Conservation (phyloP, 2,329 filamentous ascomycete genomes). For the Hypomyces perniciosus region DNA sequence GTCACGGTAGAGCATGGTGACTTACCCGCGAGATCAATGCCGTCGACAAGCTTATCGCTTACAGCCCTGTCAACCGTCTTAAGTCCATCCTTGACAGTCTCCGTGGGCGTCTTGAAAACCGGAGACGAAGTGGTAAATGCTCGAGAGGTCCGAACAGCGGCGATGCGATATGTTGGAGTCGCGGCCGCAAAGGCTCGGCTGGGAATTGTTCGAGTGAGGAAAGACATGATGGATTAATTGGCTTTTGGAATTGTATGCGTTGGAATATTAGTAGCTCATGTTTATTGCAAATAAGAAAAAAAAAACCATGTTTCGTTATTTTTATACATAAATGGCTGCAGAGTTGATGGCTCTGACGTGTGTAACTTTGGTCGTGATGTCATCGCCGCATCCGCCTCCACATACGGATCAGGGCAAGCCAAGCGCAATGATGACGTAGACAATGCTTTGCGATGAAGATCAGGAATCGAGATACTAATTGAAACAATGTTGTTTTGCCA, state of each 20-base stretch:
- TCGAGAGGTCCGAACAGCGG: constrained; percentile 37
- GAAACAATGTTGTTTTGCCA: no score
- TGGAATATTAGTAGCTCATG: not conserved
- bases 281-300: not conserved
- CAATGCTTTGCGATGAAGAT: not conserved
- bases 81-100: constrained; percentile 53
- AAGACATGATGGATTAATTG: constrained; percentile 6
- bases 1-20: constrained; percentile 10
- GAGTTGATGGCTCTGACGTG: not conserved
- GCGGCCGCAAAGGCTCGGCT: constrained; percentile 1
- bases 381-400: constrained; percentile 11
- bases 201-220: constrained; percentile 7
- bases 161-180: constrained; percentile 30
- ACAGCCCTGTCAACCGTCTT: constrained; percentile 56
- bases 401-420: not conserved
- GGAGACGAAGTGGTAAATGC: constrained; percentile 44
- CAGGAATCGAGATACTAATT: not conserved
- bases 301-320: not conserved
- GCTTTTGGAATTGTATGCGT: not conserved
- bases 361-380: constrained; percentile 10
- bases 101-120: constrained; percentile 43
- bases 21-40: constrained; percentile 54
- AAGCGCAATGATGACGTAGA: constrained; percentile 13
- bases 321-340: not conserved
- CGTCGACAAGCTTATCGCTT: constrained; percentile 55